Evolutionary conservation across 495 filamentous ascomycete genomes (phyloP).

Genomic region (Penicillium longicatenatum): DNA sequence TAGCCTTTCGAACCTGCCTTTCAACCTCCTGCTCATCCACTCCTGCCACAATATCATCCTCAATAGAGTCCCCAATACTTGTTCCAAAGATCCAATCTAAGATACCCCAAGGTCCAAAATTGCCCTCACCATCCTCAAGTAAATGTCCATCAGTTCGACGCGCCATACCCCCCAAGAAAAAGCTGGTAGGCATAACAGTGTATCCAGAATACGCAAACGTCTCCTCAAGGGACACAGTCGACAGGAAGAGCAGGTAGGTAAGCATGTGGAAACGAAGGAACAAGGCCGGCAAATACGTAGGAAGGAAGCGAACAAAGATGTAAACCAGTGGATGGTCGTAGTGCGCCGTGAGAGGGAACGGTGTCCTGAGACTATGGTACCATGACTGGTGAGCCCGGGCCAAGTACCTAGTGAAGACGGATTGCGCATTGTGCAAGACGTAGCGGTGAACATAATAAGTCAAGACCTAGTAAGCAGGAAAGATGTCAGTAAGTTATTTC

Average conservation of each 20-base stretch:
- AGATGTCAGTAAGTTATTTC: slow-evolving; percentile 4
- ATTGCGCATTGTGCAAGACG: slow-evolving; percentile 56
- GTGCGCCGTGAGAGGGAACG: slow-evolving; percentile 68
- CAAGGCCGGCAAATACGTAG: slow-evolving; percentile 70
- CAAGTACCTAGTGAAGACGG: slow-evolving; percentile 14
- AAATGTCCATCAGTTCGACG: slow-evolving; percentile 70
- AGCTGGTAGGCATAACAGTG: slow-evolving; percentile 65
- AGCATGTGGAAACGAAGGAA: slow-evolving; percentile 73
- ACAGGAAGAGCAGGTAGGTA: slow-evolving; percentile 72
- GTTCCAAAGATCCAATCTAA: slow-evolving; percentile 55
- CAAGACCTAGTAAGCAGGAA: slow-evolving; percentile 37
- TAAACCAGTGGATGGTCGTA: slow-evolving; percentile 83
- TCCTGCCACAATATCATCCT: slow-evolving; percentile 34
- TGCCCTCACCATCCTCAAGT: slow-evolving; percentile 60
- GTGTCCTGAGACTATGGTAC: slow-evolving; percentile 63
- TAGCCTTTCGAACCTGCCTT: slow-evolving; percentile 25
- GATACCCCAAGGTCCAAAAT: slow-evolving; percentile 77
- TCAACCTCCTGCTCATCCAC: slow-evolving; percentile 26
- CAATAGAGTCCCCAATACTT: slow-evolving; percentile 51
- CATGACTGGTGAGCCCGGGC: slow-evolving; percentile 58
- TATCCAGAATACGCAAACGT: slow-evolving; percentile 79
- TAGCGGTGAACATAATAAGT: slow-evolving; percentile 74
- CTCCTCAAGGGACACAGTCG: slow-evolving; percentile 73
- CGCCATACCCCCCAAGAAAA: slow-evolving; percentile 75
- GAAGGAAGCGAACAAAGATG: slow-evolving; percentile 67